Evolutionary conservation across 768 basidiomycete species (phyloP), one percentile per base, ranked within the genome.

Genomic region (Pleurotus cornucopiae): DNA sequence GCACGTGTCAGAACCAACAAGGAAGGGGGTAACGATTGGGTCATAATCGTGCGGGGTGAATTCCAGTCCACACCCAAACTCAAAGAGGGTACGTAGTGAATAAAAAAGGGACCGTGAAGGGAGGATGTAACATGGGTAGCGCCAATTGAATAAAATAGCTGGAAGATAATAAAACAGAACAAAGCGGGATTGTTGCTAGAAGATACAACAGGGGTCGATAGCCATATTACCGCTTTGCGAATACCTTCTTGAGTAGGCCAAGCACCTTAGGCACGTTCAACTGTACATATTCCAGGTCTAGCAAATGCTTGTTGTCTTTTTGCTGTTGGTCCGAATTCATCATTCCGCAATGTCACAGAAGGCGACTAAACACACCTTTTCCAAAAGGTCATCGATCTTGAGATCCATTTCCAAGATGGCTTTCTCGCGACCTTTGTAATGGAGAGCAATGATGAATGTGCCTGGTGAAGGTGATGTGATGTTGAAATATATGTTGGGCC

Each of bases 341-440:
- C 40, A 61, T 16, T 6, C 57, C 51, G 46, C 38, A 25, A 38
- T 47, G 18, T 11, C 18, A 37, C 5, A 45, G 2, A 49, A 41
- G 20, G 11, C 54, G 48, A 13, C 34, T 6, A 18, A 54, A 43
- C 82, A 25, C 60, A 94, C 94, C 88, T 98, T 98, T 72, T 98
- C 96, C 67, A 98, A 73, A 60, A 98, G 72, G 73, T 99, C 96
- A 71, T 99, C 96, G 63, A 98, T 97, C 76, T 98, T 98, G 54
- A 98, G 82, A 73, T 97, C 94, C 97, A 98, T 98, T 80, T 99
- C 97, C 38, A 98, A 82, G 63, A 99, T 98, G 14, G 97, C 96
- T 75, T 98, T 98, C 67, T 99, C 97, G 16, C 97, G 84, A 41
- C 97, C 97, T 72, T 97, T 98, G 76, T 98, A 99, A 71, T 98